These are phyloP conservation scores for Fusarium poae DNA, from an alignment of 2,329 filamentous ascomycete genomes.

Conservation along the genomic window DNA sequence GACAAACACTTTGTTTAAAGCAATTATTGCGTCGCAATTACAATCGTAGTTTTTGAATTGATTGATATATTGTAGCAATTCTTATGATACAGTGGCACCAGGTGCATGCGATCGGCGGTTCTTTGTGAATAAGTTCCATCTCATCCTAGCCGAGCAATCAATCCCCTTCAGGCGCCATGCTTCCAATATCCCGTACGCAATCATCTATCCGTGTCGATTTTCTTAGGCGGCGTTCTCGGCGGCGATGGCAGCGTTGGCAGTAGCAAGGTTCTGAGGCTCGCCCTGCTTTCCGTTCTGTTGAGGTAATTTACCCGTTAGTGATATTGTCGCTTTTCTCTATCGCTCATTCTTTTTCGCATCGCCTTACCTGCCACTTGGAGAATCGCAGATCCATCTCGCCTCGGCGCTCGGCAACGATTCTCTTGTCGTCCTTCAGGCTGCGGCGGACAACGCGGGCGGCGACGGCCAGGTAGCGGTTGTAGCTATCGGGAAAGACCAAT, in stretches of 20 bases:
- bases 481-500: constrained; percentile 69
- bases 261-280: constrained; percentile 79
- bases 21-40: constrained; percentile 22
- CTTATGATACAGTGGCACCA: constrained; percentile 53
- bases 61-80: constrained; percentile 53
- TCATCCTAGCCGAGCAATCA: constrained; percentile 42
- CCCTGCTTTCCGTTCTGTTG: constrained; percentile 95
- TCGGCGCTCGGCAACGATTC: constrained; percentile 87
- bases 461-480: constrained; percentile 99
- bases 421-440: constrained; percentile 95
- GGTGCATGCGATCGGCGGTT: constrained; percentile 44
- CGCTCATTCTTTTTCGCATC: constrained; percentile 11
- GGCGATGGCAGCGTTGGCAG: constrained; percentile 63
- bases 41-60: constrained; percentile 35
- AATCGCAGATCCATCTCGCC: constrained; percentile 91
- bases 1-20: constrained; percentile 19
- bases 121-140: constrained; percentile 41
- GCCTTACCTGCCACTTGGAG: constrained; percentile 89
- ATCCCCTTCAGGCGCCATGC: constrained; percentile 29
- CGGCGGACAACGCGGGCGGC: constrained; percentile 94
- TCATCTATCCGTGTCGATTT: constrained; percentile 32
- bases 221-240: constrained; percentile 56
- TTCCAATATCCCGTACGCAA: constrained; percentile 45
- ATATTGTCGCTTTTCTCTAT: constrained; percentile 9
- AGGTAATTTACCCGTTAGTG: constrained; percentile 54